Evolutionary conservation across 331 rosid genomes (phyloP), one percentile per base, ranked within the genome.

Genomic region (Quercus tomentella): DNA sequence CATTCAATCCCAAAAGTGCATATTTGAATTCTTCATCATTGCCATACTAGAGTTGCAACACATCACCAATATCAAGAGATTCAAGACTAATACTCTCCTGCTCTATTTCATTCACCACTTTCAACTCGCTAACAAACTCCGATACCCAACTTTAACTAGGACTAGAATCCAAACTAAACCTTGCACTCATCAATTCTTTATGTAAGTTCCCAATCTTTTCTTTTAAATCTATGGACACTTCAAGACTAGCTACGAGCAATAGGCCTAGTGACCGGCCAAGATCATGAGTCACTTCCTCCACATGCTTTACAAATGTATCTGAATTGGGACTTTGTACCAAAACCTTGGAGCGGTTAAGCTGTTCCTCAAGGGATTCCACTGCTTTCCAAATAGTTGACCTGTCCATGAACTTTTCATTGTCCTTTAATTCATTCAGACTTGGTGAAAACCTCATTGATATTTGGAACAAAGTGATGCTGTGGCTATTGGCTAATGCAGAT

Each of bases 191-290:
- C 88, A 92, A 83, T 28, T 88, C 89, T 78, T 78, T 92, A 22
- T 84, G 91, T 65, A 94, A 69, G 26, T 56, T 70, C 21, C 89
- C 89, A 69, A 88, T 83, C 72, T 82, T 88, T 69, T 85, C 90
- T 82, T 89, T 87, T 63, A 89, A 89, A 30, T 89, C 86, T 2
- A 78, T 23, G 7, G 92, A 91, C 56, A 81, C 89, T 75, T 88
- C 93, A 58, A 88, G 86, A 77, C 92, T 86, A 9, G 92, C 91
- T 65, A 88, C 86, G 72, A 92, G 83, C 30, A 94, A 82, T 41
- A 94, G 86, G 71, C 98, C 98, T 56, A 91, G 77, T 4, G 98
- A 89, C 77, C 98, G 87, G 26, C 97, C 97, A 3, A 94, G 86
- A 87, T 86, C 94, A 84, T 88, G 94, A 30, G 89, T 89, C 65